Evolutionary conservation across 2,329 filamentous ascomycete genomes (phyloP), one percentile per base, ranked within the genome.

Genomic region (Pseudodiploospora longispora): DNA sequence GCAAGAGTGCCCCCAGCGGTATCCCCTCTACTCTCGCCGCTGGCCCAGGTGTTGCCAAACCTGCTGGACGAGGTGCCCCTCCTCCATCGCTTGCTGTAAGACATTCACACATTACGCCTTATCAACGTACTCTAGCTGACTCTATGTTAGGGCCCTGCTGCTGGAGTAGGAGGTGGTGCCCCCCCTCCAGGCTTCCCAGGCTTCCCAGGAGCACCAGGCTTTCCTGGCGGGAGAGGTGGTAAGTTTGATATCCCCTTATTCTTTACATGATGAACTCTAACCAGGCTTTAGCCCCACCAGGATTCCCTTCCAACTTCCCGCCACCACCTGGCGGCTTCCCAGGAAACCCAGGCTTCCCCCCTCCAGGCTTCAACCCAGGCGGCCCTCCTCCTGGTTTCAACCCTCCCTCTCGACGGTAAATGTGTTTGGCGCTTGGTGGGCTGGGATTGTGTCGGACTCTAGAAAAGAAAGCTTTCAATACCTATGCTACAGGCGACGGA

Each of bases 41-140:
- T 54, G 93, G 93, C 40, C 87, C 90, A 51, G 93, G 93, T 58
- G 88, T 97, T 54, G 85, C 88, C 52, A 84, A 89, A 62, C 89
- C 93, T 55, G 90, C 90, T 58, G 93, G 93, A 56, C 80, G 93
- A 66, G 93, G 93, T 53, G 71, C 76, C 47, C 63, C 87, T 30
- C 78, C 91, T 57, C 62, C 66, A 27, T 89, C 90, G 43, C 75
- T 97, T 52, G 87, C 88, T 57, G 90, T 80, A 69, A 52, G 74
- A 42, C 19, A 19, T 19, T 36, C 33, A 6, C 41, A 34, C n/a
- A 10, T 6, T 47, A 27, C 8, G 30, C 29, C 34, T 6, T 27
- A 19, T 19, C 19, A 19, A 19, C 19, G 19, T 19, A 19, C 6
- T 6, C 28, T 41, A 46, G 32, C 55, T 62, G 45, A 60, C 48